These are phyloP conservation scores for Lachnellula arida DNA, from an alignment of 2,329 filamentous ascomycete species.

Conservation along the genomic window DNA sequence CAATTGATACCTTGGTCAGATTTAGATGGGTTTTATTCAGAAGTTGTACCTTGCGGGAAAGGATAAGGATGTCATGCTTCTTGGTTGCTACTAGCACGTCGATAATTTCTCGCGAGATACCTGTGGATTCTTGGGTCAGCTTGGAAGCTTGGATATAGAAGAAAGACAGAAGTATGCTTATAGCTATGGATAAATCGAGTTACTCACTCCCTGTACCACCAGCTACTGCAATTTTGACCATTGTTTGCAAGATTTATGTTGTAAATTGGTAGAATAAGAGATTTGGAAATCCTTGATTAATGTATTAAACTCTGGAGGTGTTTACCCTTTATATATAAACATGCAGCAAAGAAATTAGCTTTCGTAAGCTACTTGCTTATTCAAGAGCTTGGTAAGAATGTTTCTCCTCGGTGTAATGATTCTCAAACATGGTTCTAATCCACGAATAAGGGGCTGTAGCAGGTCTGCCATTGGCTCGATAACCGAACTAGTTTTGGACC, in stretches of 20 bases:
- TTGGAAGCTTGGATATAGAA: background rate
- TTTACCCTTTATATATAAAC: background rate
- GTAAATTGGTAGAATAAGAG: background rate
- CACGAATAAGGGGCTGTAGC: background rate
- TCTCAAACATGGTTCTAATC: conserved; percentile 6
- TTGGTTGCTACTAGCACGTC: conserved; percentile 43
- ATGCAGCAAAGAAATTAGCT: background rate
- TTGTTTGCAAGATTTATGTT: conserved; percentile 18
- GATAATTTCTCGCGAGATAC: conserved; percentile 49
- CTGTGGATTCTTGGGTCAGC: conserved; percentile 30
- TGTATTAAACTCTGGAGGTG: background rate
- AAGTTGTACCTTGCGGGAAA: conserved; percentile 27
- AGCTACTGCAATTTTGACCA: conserved; percentile 43
- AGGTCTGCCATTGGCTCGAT: no score
- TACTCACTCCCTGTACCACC: conserved; percentile 41
- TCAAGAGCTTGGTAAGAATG: background rate
- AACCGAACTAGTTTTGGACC: background rate
- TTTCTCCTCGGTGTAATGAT: background rate
- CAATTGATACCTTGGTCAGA: no score
- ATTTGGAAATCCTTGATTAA: background rate
- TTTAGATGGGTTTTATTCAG: background rate
- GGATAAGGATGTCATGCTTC: conserved; percentile 49
- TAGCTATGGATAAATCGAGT: background rate
- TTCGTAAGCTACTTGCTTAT: no score
- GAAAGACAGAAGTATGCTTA: background rate